Evolutionary conservation across 495 filamentous ascomycete species (phyloP).

Genomic region (Copromyces sp.): DNA sequence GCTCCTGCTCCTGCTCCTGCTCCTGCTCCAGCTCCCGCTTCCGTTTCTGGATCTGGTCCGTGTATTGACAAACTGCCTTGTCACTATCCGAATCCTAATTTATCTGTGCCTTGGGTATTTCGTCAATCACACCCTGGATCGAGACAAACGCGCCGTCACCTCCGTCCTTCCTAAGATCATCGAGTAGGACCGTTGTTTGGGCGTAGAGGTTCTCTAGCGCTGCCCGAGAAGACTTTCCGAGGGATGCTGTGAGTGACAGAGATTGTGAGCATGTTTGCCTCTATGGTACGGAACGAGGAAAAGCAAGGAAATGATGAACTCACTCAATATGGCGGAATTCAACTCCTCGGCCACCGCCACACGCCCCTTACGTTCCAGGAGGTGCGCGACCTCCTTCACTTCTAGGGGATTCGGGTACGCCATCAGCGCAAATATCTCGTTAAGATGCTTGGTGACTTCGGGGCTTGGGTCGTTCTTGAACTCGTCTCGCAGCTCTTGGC

Average conservation of each 20-base stretch:
- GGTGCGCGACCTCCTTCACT: constrained; percentile 62
- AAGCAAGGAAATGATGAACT: constrained; percentile 16
- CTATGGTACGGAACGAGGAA: not conserved
- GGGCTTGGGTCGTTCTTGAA: constrained; percentile 58
- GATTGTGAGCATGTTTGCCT: constrained; percentile 1
- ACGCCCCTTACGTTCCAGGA: constrained; percentile 67
- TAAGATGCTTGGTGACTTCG: constrained; percentile 62
- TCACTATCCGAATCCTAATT: constrained; percentile 10
- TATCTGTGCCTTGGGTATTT: constrained; percentile 24
- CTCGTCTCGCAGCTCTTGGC: constrained; percentile 64
- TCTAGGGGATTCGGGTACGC: constrained; percentile 74
- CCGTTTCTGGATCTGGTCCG: not conserved
- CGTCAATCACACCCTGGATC: constrained; percentile 54
- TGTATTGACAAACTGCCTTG: not conserved
- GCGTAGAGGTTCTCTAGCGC: constrained; percentile 79
- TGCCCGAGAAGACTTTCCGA: constrained; percentile 81
- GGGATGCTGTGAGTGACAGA: constrained; percentile 51
- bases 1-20: not conserved
- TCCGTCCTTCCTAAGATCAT: constrained; percentile 71
- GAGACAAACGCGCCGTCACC: constrained; percentile 84
- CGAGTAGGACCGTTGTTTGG: constrained; percentile 77
- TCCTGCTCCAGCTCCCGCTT: not conserved
- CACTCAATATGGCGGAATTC: constrained; percentile 89
- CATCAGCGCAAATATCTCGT: constrained; percentile 81
- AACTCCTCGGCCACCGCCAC: constrained; percentile 84